Base-by-base conservation (phyloP, 2,329 filamentous ascomycete genomes). In the Fusarium anthophilum region DNA sequence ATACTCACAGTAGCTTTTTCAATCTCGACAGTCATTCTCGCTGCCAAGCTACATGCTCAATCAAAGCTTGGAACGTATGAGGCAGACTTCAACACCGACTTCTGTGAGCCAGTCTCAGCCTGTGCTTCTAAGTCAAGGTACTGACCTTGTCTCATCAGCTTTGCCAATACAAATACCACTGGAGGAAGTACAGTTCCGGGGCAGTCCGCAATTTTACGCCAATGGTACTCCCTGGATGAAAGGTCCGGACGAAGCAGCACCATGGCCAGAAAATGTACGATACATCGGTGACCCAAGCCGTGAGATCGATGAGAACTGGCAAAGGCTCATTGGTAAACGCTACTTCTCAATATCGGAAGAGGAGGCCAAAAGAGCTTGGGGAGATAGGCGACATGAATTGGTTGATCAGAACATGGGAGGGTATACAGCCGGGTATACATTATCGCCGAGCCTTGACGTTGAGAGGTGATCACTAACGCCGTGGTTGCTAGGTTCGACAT, bases 101-200 rank as follows among this genome's bases (percentile, higher is more conserved):
- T 41, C 11, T 2, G 53, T 55, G 11, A 30, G 37, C 1, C 8
- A 55, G 8, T 3, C 26, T 12, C 18, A 26, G 5, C 26, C 1
- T 4, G 4, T 4, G 11, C 32, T 20, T 13, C 3, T 18, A 4
- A 14, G 1, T 1, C 11, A 22, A 22, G 7, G 8, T 8, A 14
- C 37, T 55, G 6, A 55, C 8, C 8, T 28, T 6, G 3, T 10
- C 8, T 30, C 37, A n/a, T 24, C 26, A 55, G 53, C 26, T 20
- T 43, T 55, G 3, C 37, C 26, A 14, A 18, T 43, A 4, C 15
- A 8, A 6, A 6, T 20, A 2, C 37, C 37, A 4, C 6, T 55
- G 3, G 11, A 30, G 9, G 13, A 30, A 14, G 5, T 55, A 2
- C 8, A 20, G 2, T 55, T 55, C 9, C 20, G 15, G 2, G 22